Base-by-base conservation (phyloP, 179 eudicot species). In the Carnegiea gigantea region DNA sequence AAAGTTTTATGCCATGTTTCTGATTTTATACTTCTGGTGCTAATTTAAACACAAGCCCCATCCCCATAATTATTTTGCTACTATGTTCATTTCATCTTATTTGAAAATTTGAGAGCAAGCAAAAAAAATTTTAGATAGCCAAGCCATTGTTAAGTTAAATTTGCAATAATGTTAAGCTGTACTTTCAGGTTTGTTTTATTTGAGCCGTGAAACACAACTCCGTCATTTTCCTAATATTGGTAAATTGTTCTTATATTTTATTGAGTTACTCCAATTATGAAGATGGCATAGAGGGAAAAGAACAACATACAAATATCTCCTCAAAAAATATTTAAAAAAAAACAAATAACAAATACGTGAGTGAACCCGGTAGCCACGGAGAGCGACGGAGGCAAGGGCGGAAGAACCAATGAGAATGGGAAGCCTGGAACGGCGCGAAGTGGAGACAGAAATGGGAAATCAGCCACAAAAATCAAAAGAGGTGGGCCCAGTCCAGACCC, bases 371-470 rank as follows among this genome's bases (percentile, higher is more conserved):
- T 44, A 0, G 13, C 6, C 65, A 54, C 10, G 73, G 44, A 73
- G 64, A 78, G 78, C 78, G 70, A 73, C 82, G 72, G 54, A 40
- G 17, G 12, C 30, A 10, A 24, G 60, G 67, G 44, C 7, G 17
- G 77, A 48, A 62, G 33, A 78, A 78, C 51, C 82, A 79, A 83
- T 78, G 17, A 79, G 46, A 79, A 33, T 33, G 30, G 64, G 43
- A 76, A 83, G 85, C 15, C 82, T 79, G 82, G 79, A 83, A 6
- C 9, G 20, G 30, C 77, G 81, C 59, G 84, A 36, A 24, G 24
- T 43, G 26, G 73, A 82, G 77, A 70, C 17, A 54, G 65, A 71
- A 4, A 21, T 74, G 23, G 70, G 51, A 62, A 46, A 71, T 7
- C 18, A 70, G 43, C 36, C 62, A 57, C n/a, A 57, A 57, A 2